A percentile compares a stretch with the other conserved stretches of the same genome.
Evolutionary conservation across 177 flowering plant genomes (phyloP).

Genomic region (Viscum album): DNA sequence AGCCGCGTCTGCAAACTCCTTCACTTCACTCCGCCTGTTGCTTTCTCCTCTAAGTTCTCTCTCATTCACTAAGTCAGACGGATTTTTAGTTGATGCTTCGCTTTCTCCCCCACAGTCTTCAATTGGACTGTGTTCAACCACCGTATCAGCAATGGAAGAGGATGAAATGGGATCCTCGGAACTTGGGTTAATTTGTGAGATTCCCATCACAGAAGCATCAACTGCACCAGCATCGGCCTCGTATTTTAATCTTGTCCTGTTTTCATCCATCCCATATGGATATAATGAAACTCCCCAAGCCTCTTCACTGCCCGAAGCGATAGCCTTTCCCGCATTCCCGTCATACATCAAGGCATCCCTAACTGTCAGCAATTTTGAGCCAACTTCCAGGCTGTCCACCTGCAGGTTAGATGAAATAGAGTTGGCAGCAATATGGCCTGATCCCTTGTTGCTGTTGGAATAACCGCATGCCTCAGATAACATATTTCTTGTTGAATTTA

Average conservation of each 20-base stretch:
- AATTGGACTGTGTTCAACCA: neutral
- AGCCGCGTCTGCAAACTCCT: too few species aligned
- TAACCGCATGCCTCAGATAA: conserved; percentile 12
- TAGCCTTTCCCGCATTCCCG: conserved; percentile 20
- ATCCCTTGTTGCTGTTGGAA: conserved; percentile 5
- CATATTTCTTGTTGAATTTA: conserved; percentile 12
- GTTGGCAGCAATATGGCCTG: conserved; percentile 20
- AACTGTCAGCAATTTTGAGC: conserved; percentile 18
- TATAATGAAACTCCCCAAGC: conserved; percentile 18
- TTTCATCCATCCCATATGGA: conserved; percentile 8
- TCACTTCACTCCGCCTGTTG: neutral
- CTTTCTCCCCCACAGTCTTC: neutral
- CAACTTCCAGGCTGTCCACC: conserved; percentile 30
- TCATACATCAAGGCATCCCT: conserved; percentile 19
- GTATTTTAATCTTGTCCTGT: conserved; percentile 8
- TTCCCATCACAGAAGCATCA: neutral
- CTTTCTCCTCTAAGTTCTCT: neutral
- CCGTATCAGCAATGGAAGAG: neutral
- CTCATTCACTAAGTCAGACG: neutral
- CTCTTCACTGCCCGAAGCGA: conserved; percentile 19
- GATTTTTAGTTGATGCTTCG: neutral
- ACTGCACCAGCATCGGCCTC: conserved; percentile 3
- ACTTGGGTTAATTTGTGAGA: neutral
- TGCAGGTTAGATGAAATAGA: conserved; percentile 37
- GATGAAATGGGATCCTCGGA: conserved; percentile 7